Evolutionary conservation across 192 early-diverging fungal species (phyloP), one percentile per base, ranked within the genome.

Genomic region (Allomyces arbusculus): DNA sequence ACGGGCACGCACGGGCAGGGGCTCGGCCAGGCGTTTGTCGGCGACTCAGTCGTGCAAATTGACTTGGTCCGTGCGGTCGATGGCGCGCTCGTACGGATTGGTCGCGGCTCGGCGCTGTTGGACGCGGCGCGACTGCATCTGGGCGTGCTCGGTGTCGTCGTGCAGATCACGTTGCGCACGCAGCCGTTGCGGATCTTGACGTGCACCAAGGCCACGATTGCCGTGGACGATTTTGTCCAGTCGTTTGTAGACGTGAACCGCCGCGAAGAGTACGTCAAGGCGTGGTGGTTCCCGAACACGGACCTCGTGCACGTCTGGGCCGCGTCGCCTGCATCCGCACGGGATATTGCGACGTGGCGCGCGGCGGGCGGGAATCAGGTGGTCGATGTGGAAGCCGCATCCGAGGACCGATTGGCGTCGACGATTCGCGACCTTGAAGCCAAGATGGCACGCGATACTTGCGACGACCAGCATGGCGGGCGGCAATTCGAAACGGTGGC

Each of bases 281-380:
- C 69, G 26, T 77, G 75, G 75, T 77, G 75, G 75, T 77, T 77
- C 62, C 75, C 75, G 28, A 62, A 77, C 50, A 77, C 75, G 23
- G 71, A 74, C 33, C 61, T 74, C 64, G 63, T 67, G 23, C 70
- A 71, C 28, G 61, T 74, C 11, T 77, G 75, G 75, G 43, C 64
- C 0, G 67, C 72, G 20, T 26, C 64, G 22, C 14, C 58, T 22
- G 74, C 69, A 1, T 61, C 64, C 40, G 43, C 44, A 63, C 62
- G 14, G 3, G 66, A 69, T 64, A 16, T 66, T 43, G 64, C 61
- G 10, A 68, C 69, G 23, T 69, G 67, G 33, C 22, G 50, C 26
- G 50, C 50, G 50, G 50, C 50, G 16, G 50, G 16, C 50, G 20
- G 20, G 16, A 14, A 20, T 6, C 16, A n/a, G 16, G 16, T 58